phyloP scores from a whole-genome alignment of 768 basidiomycete species.

The Boletus insuetus region DNA sequence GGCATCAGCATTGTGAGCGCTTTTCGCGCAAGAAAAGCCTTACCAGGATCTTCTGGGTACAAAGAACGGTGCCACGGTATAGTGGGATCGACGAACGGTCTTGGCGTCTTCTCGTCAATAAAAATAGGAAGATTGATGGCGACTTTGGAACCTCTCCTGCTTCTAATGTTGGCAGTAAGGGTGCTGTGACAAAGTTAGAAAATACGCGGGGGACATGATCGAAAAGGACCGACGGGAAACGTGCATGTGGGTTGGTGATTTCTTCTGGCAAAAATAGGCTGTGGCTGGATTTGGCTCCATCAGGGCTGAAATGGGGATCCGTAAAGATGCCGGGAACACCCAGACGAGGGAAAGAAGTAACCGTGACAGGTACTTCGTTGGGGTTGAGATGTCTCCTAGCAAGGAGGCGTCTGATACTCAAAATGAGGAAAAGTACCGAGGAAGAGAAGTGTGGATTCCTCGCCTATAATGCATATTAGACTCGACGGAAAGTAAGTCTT shows the following conservation, averaged over 20 bases:
- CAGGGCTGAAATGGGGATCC: slow-evolving; percentile 80
- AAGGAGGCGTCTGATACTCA: slow-evolving; percentile 63
- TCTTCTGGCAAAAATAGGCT: slow-evolving; percentile 94
- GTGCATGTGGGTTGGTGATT: slow-evolving; percentile 94
- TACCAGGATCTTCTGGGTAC: slow-evolving; percentile 84
- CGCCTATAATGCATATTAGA: slow-evolving; percentile 92
- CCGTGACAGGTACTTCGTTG: slow-evolving; percentile 87
- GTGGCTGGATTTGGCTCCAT: slow-evolving; percentile 79
- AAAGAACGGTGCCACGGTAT: slow-evolving; percentile 83
- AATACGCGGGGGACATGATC: neutral
- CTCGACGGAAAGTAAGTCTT: slow-evolving; percentile 87
- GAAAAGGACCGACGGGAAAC: slow-evolving; percentile 82
- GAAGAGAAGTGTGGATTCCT: neutral
- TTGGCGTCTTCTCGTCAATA: slow-evolving; percentile 82
- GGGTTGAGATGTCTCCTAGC: slow-evolving; percentile 78
- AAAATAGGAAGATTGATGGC: slow-evolving; percentile 93
- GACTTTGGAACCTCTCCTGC: slow-evolving; percentile 88
- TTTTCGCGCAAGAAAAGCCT: slow-evolving; percentile 20
- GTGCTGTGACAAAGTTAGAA: slow-evolving; percentile 54
- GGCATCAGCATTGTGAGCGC: slow-evolving; percentile 5
- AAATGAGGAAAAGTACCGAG: slow-evolving; percentile 7
- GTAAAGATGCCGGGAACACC: slow-evolving; percentile 90
- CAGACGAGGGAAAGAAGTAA: slow-evolving; percentile 94
- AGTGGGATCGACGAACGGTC: slow-evolving; percentile 89
- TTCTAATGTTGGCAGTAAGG: slow-evolving; percentile 94